Conservation (phyloP, 2,329 filamentous ascomycete genomes). For the Endoconidiophora laricicola region DNA sequence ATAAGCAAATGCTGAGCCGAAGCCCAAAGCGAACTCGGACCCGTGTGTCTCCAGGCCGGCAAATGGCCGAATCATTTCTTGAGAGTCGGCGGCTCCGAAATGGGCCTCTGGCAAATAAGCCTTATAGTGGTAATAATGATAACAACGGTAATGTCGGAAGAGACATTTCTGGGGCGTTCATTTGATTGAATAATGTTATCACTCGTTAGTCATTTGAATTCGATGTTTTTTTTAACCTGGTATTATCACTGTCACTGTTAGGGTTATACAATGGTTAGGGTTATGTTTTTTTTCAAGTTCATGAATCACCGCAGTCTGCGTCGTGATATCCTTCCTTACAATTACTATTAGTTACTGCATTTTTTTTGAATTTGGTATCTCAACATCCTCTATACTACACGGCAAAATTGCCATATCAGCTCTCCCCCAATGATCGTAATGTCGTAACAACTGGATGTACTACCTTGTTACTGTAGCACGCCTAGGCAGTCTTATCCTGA, state of each 20-base stretch:
- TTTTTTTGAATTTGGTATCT: not conserved
- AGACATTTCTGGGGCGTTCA: constrained; percentile 11
- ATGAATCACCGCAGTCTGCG: not conserved
- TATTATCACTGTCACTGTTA: not conserved
- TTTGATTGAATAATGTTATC: constrained; percentile 2
- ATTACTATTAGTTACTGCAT: not conserved
- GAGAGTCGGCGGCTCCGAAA: constrained; percentile 7
- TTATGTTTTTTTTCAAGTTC: not conserved
- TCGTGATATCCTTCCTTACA: not conserved
- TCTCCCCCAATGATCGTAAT: no score
- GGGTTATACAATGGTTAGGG: not conserved
- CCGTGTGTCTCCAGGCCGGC: constrained; percentile 8
- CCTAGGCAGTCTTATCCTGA: constrained; percentile 1
- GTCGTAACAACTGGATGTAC: no score
- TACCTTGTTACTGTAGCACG: no score
- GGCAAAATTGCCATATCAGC: no score
- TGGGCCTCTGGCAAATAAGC: no score
- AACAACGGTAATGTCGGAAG: not conserved
- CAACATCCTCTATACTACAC: no score
- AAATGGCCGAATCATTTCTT: constrained; percentile 11
- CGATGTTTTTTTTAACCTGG: not conserved
- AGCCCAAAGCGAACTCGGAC: not conserved
- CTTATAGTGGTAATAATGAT: not conserved
- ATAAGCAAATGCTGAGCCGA: not conserved
- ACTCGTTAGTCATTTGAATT: not conserved